Evolutionary conservation across 2,329 filamentous ascomycete genomes (phyloP).

Genomic region (Alternaria rosae): DNA sequence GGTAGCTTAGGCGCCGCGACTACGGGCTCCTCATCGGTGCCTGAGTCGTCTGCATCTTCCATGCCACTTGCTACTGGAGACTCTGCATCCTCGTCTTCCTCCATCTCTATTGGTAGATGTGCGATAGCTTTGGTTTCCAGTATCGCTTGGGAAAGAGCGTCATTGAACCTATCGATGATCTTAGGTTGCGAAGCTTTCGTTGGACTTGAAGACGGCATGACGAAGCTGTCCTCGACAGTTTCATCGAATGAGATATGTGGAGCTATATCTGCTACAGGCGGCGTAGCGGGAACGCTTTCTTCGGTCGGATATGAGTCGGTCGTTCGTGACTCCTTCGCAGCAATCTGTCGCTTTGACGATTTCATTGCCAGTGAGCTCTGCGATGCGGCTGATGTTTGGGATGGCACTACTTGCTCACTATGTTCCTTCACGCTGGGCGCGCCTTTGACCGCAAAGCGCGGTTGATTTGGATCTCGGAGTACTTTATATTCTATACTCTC

Average conservation of each 20-base stretch:
- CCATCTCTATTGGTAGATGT: constrained; percentile 60
- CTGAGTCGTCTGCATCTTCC: constrained; percentile 28
- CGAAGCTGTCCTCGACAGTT: constrained; percentile 42
- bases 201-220: constrained; percentile 18
- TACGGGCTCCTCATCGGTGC: constrained; percentile 30
- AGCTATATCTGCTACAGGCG: constrained; percentile 1
- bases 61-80: constrained; percentile 35
- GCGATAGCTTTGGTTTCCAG: constrained; percentile 66
- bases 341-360: constrained; percentile 51
- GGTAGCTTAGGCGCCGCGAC: constrained; percentile 22
- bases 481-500: constrained; percentile 53
- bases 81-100: constrained; percentile 48
- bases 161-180: constrained; percentile 39
- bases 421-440: constrained; percentile 37
- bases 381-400: constrained; percentile 18
- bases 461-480: constrained; percentile 61
- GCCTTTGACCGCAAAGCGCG: constrained; percentile 67
- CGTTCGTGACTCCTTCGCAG: constrained; percentile 43
- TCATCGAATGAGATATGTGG: constrained; percentile 19
- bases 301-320: constrained; percentile 49
- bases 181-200: background rate
- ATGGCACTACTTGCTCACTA: background rate
- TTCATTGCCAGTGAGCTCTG: constrained; percentile 61
- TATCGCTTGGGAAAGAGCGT: constrained; percentile 72
- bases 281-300: constrained; percentile 35